A percentile compares a stretch with the other conserved stretches of the same genome.
These are phyloP conservation scores for Oryza glaberrima DNA, from an alignment of 176 grass and related monocot species.

Conservation along the genomic window DNA sequence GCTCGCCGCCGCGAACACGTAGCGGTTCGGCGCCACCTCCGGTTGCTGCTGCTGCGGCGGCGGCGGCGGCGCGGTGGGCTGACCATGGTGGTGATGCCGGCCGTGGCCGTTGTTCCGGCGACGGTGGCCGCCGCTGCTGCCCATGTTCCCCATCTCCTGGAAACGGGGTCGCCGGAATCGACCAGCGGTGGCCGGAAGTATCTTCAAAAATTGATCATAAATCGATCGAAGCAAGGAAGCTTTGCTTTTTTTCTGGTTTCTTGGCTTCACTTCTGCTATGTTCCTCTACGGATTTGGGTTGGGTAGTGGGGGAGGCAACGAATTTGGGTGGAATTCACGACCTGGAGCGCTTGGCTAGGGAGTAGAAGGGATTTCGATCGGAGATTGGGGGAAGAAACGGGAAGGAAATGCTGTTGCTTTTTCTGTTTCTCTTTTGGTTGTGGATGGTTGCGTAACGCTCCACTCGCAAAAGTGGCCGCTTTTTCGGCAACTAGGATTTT, in stretches of 20 bases:
- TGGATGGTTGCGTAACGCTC: conserved; percentile 18
- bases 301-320: background rate
- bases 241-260: background rate
- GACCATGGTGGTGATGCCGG: conserved; percentile 34
- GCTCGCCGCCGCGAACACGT: conserved; percentile 58
- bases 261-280: background rate
- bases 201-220: conserved; percentile 3
- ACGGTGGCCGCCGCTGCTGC: conserved; percentile 28
- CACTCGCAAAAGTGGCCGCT: conserved; percentile 9
- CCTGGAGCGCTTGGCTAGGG: background rate
- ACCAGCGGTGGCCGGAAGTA: background rate
- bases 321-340: background rate
- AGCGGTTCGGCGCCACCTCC: conserved; percentile 38
- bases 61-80: conserved; percentile 8
- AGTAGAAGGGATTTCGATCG: background rate
- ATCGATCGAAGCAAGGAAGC: background rate
- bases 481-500: background rate
- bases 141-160: conserved; percentile 21
- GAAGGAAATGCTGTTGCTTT: background rate
- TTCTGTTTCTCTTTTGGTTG: background rate
- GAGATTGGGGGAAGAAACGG: background rate
- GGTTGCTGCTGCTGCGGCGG: background rate
- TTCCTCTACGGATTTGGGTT: background rate
- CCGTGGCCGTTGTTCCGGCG: conserved; percentile 35
- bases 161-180: background rate